These are phyloP conservation scores for Rhodosporidiobolus odoratus DNA, from an alignment of 768 basidiomycete species.

Conservation along the genomic window DNA sequence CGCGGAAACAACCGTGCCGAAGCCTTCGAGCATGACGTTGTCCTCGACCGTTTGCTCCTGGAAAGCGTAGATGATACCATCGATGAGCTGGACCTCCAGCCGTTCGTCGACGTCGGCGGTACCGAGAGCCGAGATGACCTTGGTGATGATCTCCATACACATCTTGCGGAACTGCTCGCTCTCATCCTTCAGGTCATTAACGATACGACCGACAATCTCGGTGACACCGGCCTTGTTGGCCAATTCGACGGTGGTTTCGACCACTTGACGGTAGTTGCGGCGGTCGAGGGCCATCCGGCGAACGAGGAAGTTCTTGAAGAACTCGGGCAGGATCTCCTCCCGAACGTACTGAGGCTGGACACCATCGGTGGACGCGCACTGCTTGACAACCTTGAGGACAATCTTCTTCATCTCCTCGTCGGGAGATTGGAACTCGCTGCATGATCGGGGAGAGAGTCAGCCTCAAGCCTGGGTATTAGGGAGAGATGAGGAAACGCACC, in stretches of 20 bases:
- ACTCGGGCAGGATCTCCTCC: conserved; percentile 95
- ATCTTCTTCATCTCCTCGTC: conserved; percentile 99
- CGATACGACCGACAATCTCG: conserved; percentile 83
- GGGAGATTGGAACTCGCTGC: conserved; percentile 84
- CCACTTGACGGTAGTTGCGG: conserved; percentile 92
- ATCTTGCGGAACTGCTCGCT: conserved; percentile 64
- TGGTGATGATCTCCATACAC: conserved; percentile 99
- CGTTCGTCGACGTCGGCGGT: conserved; percentile 98
- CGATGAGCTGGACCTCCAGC: conserved; percentile 85
- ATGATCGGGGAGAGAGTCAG: not conserved
- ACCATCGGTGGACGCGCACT: conserved; percentile 97
- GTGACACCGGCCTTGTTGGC: conserved; percentile 95
- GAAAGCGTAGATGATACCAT: conserved; percentile 99
- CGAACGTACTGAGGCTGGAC: conserved; percentile 94
- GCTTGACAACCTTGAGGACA: conserved; percentile 96
- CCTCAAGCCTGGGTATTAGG: fast-evolving
- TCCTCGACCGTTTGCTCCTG: conserved; percentile 99
- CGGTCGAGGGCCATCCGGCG: conserved; percentile 78
- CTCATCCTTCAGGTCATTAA: conserved; percentile 76
- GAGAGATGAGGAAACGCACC: conserved; percentile 45
- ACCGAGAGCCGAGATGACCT: conserved; percentile 84
- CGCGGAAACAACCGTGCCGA: conserved; percentile 94
- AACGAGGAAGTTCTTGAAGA: conserved; percentile 98
- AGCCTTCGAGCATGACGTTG: conserved; percentile 97
- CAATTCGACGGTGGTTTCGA: conserved; percentile 96